Base-by-base conservation (phyloP, 2,329 filamentous ascomycete genomes). In the Monosporascus sp. region DNA sequence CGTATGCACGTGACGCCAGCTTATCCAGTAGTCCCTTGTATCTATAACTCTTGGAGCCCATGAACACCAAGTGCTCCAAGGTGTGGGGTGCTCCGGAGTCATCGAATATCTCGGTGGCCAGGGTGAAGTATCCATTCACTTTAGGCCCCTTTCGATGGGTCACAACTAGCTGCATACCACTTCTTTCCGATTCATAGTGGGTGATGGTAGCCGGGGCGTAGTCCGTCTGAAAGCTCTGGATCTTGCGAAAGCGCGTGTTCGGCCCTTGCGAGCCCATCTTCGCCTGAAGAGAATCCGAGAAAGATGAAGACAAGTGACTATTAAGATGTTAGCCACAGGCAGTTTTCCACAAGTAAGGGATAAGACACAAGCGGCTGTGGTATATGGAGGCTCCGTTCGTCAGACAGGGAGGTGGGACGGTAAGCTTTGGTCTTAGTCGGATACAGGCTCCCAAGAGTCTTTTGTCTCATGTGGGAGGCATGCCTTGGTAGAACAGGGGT, bases 1-100 rank as follows among this genome's bases (percentile, higher is more conserved):
- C 96, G 70, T 97, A 99, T 1, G 93, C 90, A 59, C 95, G 84
- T 5, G 90, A 96, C 3, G 94, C 90, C 54, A 99, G 81, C 73
- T 95, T 96, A 70, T 97, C 93, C 18, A 99, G 80, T 41, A 99
- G 85, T 1, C 94, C 94, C 71, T 97, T 97, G 76, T 96, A 97
- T 56, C 83, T 87, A 70, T 96, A 97, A 67, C 81, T 95, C 68
- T 89, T 91, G 24, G 94, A 97, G 27, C 94, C 94, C 87, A 92
- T 91, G 67, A 92, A 93, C 59, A 89, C 78, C 15, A 93, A 73
- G 69, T 92, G 88, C 72, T 93, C 88, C n/a, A 93, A 77, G 0
- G 89, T 92, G 66, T 93, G 89, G 5, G 89, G 94, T 15, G 94
- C 89, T 41, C 94, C 94, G 11, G 93, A 97, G 70, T 99, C 91